A percentile compares a stretch with the other conserved stretches of the same genome.
Evolutionary conservation across 1,284 basidiomycete genomes (phyloP).

Genomic region (Ceratobasidium theobromae): DNA sequence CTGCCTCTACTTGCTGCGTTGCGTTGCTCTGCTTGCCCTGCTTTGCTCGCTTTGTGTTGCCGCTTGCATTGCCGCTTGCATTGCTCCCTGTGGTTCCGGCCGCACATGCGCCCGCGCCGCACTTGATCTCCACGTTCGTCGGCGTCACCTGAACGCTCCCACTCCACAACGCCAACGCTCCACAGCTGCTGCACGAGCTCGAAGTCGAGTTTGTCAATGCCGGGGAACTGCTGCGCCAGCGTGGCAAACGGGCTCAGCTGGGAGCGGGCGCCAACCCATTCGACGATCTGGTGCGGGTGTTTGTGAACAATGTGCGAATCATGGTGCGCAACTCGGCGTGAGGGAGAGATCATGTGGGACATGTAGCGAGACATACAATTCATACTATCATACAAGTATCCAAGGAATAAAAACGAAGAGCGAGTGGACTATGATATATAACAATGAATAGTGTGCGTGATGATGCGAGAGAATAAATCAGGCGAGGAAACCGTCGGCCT

Average conservation of each 20-base stretch:
- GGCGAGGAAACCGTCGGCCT: constrained; percentile 59
- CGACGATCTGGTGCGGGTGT: constrained; percentile 49
- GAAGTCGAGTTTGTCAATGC: constrained; percentile 57
- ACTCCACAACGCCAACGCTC: background rate
- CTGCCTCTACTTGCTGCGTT: too few species aligned
- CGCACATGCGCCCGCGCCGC: constrained; percentile 26
- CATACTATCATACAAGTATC: background rate
- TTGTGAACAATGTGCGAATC: constrained; percentile 52
- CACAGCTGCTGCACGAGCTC: constrained; percentile 49
- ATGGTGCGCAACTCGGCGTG: constrained; percentile 44
- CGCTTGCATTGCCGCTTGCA: too few species aligned
- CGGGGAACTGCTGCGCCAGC: constrained; percentile 44
- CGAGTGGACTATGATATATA: background rate
- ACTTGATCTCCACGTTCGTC: constrained; percentile 14
- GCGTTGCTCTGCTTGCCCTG: too few species aligned
- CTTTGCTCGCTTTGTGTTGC: too few species aligned
- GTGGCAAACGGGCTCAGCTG: constrained; percentile 44
- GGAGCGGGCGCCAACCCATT: constrained; percentile 44
- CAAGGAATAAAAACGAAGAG: background rate
- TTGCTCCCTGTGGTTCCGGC: too few species aligned
- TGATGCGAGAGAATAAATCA: background rate
- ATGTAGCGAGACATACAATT: too few species aligned
- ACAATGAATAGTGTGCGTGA: background rate
- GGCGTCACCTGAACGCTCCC: background rate
- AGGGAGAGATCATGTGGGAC: background rate